A percentile compares a stretch with the other conserved stretches of the same genome.
Evolutionary conservation across 2,329 filamentous ascomycete species (phyloP).

Genomic region (Alternaria postmessia): DNA sequence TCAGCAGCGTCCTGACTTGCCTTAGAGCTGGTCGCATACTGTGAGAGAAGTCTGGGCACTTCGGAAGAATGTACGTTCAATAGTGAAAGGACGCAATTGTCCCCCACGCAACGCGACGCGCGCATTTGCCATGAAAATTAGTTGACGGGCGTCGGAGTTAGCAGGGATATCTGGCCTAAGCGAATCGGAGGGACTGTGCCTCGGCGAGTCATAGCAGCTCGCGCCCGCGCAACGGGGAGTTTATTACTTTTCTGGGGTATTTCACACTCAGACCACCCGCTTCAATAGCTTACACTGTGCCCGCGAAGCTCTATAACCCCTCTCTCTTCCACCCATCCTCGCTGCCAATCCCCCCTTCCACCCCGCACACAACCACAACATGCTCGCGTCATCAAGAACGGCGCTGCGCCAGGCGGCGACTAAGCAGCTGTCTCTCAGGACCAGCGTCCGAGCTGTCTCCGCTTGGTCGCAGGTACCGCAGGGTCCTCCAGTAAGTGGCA

Average conservation of each 20-base stretch:
- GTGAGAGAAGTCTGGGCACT: background rate
- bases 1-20: conserved; percentile 38
- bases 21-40: conserved; percentile 46
- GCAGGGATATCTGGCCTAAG: conserved; percentile 19
- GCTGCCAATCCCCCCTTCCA: conserved; percentile 12
- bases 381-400: conserved; percentile 50
- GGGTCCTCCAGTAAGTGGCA: conserved; percentile 83
- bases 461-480: conserved; percentile 92
- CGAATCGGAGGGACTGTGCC: conserved; percentile 27
- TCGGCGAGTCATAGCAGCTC: conserved; percentile 22
- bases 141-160: conserved; percentile 20
- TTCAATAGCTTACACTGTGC: conserved; percentile 17
- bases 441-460: conserved; percentile 70
- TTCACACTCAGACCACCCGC: conserved; percentile 34
- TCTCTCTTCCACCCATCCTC: conserved; percentile 15
- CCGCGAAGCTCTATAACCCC: conserved; percentile 16
- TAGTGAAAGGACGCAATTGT: background rate
- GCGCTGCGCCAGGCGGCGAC: conserved; percentile 49
- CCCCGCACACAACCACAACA: conserved; percentile 29
- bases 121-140: conserved; percentile 29
- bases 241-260: conserved; percentile 40
- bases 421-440: conserved; percentile 45
- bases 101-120: conserved; percentile 17
- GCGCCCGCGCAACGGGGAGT: conserved; percentile 26
- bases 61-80: background rate